Percentiles rank a stretch among this genome's conserved stretches.
These are phyloP conservation scores for Paxillus ammoniavirescens DNA, from an alignment of 768 basidiomycete genomes.

Conservation along the genomic window DNA sequence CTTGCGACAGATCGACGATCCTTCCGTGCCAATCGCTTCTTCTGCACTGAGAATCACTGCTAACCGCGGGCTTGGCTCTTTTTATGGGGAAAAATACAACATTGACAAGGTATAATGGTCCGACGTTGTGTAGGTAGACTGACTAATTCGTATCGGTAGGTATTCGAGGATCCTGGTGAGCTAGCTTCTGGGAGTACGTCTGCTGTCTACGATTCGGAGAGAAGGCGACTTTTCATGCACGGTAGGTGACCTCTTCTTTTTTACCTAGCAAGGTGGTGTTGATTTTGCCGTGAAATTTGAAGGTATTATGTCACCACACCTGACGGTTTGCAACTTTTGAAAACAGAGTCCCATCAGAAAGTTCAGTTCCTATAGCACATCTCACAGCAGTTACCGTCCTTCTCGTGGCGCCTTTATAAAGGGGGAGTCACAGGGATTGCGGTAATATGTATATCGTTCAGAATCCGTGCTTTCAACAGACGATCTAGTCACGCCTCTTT, in stretches of 20 bases:
- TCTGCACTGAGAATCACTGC: conserved; percentile 51
- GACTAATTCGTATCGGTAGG: conserved; percentile 33
- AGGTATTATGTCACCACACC: conserved; percentile 35
- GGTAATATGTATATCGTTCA: too few relatives aligned
- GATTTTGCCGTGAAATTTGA: background rate
- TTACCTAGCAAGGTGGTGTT: conserved; percentile 2
- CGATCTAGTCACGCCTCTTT: too few relatives aligned
- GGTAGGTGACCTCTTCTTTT: conserved; percentile 38
- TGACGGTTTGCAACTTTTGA: conserved; percentile 33
- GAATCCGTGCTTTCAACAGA: too few relatives aligned
- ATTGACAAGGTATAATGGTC: conserved; percentile 49
- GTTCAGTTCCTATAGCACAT: too few relatives aligned
- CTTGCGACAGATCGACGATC: conserved; percentile 42
- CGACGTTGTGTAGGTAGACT: background rate
- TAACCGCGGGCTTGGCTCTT: conserved; percentile 50
- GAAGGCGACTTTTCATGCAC: conserved; percentile 53
- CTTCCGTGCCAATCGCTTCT: conserved; percentile 42
- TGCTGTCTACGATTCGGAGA: conserved; percentile 52
- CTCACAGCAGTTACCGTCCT: too few relatives aligned
- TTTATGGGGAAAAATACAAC: conserved; percentile 59
- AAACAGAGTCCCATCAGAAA: background rate
- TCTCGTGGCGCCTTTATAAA: too few relatives aligned
- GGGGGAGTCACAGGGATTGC: too few relatives aligned
- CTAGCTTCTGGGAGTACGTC: conserved; percentile 56
- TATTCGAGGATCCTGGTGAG: conserved; percentile 66